phyloP scores from a whole-genome alignment of 805 yeast species.

The Barnettozyma californica region DNA sequence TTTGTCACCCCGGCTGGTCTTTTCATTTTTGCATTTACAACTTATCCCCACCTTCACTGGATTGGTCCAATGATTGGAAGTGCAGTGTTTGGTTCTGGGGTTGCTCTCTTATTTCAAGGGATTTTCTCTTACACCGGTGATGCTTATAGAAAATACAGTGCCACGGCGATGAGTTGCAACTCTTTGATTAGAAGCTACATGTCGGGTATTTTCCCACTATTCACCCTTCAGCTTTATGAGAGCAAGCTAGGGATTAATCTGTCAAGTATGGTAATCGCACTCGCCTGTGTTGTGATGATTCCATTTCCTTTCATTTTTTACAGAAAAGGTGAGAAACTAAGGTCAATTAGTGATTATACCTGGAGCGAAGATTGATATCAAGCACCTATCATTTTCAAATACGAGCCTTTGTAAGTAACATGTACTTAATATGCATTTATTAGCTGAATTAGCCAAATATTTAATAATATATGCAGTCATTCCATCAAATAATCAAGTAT shows the following conservation, averaged over 20 bases:
- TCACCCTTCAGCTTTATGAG: slow-evolving; percentile 53
- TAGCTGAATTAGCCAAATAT: no score
- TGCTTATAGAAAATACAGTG: slow-evolving; percentile 51
- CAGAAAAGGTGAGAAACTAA: slow-evolving; percentile 38
- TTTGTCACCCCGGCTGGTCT: slow-evolving; percentile 56
- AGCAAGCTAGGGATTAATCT: slow-evolving; percentile 46
- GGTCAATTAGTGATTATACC: slow-evolving; percentile 43
- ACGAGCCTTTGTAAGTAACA: no score
- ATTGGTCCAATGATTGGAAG: slow-evolving; percentile 68
- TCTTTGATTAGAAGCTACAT: slow-evolving; percentile 47
- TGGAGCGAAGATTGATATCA: slow-evolving; percentile 25
- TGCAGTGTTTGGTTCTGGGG: slow-evolving; percentile 67
- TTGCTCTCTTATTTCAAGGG: slow-evolving; percentile 62
- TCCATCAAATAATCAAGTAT: background rate
- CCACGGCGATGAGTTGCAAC: slow-evolving; percentile 47
- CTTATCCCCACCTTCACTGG: slow-evolving; percentile 58
- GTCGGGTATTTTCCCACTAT: slow-evolving; percentile 55
- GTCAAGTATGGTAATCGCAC: slow-evolving; percentile 51
- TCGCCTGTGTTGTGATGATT: slow-evolving; percentile 43
- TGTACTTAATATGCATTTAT: no score
- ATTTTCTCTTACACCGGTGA: slow-evolving; percentile 61
- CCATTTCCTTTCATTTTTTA: slow-evolving; percentile 53
- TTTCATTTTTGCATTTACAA: slow-evolving; percentile 77
- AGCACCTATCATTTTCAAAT: background rate
- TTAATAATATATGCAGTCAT: no score